Base-by-base conservation (phyloP, 768 basidiomycete genomes). In the Lentinula guzmanii region DNA sequence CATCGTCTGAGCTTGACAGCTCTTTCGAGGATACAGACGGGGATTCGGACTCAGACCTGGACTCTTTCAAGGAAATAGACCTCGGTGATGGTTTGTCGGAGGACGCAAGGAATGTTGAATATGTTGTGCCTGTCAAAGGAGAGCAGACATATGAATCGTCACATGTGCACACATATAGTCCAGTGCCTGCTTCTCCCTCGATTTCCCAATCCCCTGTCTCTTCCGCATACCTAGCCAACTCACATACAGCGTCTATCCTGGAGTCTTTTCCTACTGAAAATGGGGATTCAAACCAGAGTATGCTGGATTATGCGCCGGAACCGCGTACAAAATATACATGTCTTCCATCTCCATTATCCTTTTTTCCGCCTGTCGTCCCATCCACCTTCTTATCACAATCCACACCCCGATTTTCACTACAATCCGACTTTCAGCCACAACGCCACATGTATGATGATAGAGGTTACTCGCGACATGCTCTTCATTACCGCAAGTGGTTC, bases 401-500 rank as follows among this genome's bases (percentile, higher is more conserved):
- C 21, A 18, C 21, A 48, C 35, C 62, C 62, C 48, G 69, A 46
- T 39, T 57, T 58, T 71, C 64, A 68, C 10, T 31, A 34, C 51
- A 18, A 35, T 18, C 51, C 11, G 11, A 10, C 24, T 18, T 41
- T 31, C 55, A 56, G 24, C 70, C 66, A 61, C 55, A 64, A 43
- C 79, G 80, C 31, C 80, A 80, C 63, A 67, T 71, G 35, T 84
- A 83, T 64, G 67, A 69, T 5, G 77, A 90, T 63, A 87, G 82
- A 66, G 88, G 88, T 1, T 78, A 85, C 64, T 89, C 87, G 11
- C 81, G 82, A 16, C 81, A 79, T 62, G 82, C 84, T 1, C 77
- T 90, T 39, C 72, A 77, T 13, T 80, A 87, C 65, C 70, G 82
- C 64, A 89, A 87, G 67, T 81, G 73, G 70, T 79, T 90, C 65